A percentile compares a stretch with the other conserved stretches of the same genome.
These are phyloP conservation scores for Scedosporium minutisporum DNA, from an alignment of 2,329 filamentous ascomycete species.

Conservation along the genomic window DNA sequence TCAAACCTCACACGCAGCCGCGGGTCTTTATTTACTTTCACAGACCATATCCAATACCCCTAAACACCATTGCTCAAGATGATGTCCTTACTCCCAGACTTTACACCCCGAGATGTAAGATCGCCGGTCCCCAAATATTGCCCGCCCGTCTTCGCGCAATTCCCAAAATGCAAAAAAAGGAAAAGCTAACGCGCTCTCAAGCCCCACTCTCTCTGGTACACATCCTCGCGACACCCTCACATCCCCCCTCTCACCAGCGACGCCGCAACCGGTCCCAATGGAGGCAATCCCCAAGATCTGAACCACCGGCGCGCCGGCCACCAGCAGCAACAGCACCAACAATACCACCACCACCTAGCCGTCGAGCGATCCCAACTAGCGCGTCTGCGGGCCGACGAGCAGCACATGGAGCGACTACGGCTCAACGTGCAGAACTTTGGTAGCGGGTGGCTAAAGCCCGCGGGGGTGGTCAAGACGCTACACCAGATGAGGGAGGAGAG, in stretches of 20 bases:
- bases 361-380: constrained; percentile 55
- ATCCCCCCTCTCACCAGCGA: constrained; percentile 24
- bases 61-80: constrained; percentile 25
- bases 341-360: constrained; percentile 30
- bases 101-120: constrained; percentile 62
- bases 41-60: neutral
- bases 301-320: constrained; percentile 13
- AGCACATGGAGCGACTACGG: constrained; percentile 65
- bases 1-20: neutral
- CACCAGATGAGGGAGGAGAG: constrained; percentile 85
- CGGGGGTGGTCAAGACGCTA: constrained; percentile 79
- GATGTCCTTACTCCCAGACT: constrained; percentile 55
- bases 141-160: too few species aligned
- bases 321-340: constrained; percentile 17
- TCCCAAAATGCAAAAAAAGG: neutral
- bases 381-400: constrained; percentile 66
- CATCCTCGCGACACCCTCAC: constrained; percentile 46
- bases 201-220: constrained; percentile 69
- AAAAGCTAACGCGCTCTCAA: constrained; percentile 20
- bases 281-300: constrained; percentile 18
- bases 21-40: neutral
- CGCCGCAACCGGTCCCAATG: constrained; percentile 18
- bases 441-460: constrained; percentile 80
- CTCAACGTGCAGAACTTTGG: constrained; percentile 80
- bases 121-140: neutral